Evolutionary conservation across 306 rosid species (phyloP), one percentile per base, ranked within the genome.

Genomic region (Carpinus fangiana): DNA sequence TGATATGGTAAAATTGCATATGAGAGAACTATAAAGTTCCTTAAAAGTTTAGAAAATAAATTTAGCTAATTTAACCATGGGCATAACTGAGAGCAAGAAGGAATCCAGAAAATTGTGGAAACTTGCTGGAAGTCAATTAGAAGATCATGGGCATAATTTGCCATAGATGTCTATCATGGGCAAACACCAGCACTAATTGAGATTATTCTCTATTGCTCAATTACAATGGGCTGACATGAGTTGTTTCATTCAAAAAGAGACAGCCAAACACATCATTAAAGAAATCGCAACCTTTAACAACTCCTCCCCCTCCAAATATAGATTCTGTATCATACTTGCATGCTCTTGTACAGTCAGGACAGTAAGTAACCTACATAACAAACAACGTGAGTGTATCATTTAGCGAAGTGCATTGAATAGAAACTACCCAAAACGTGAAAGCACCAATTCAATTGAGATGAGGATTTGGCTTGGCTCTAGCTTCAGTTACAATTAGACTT

Each of bases 261-360:
- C 98, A 95, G 31, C 79, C 89, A 60, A 95, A 95, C 76, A 91
- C 91, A 57, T 88, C 74, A 80, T 95, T 90, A 75, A 83, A 92
- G 81, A 95, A 95, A 72, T 90, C 93, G 52, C 55, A 23, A 65
- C 86, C 91, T 79, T 71, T 87, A 70, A 92, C 66, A 56, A 82
- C 50, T 51, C 82, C 90, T 76, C 88, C 91, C 43, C 64, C 91
- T 69, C 91, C 90, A 34, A 87, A 46, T 17, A 88, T 84, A 21
- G 89, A 53, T 47, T 89, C 88, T 53, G 85, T 85, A 81, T 95
- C 98, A 36, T 90, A 91, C 73, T 84, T 89, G 93, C 97, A 92
- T 26, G 93, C 98, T 85, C 98, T 88, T 23, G 90, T 82, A 75
- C 98, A 95, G 83, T 95, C 98, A 9, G 98, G 98, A 75, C 98